Evolutionary conservation across 2,329 filamentous ascomycete genomes (phyloP).

Genomic region (Truncatella angustata): DNA sequence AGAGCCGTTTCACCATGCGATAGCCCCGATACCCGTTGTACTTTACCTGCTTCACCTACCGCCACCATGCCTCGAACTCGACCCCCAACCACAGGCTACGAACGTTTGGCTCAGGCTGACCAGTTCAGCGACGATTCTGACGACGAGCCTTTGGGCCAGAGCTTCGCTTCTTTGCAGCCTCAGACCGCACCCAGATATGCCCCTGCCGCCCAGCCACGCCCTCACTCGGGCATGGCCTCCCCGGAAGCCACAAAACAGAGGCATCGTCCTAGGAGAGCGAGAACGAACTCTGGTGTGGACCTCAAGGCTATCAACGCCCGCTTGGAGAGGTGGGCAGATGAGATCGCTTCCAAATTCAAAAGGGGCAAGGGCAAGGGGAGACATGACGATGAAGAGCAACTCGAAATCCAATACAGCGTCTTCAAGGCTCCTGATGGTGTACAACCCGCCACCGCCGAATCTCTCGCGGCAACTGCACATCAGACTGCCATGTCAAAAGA

Average conservation of each 20-base stretch:
- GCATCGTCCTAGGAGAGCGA: conserved; percentile 45
- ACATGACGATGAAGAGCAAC: conserved; percentile 72
- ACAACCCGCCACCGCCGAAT: conserved; percentile 73
- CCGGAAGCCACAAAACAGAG: conserved; percentile 42
- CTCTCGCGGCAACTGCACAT: conserved; percentile 54
- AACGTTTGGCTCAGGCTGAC: conserved; percentile 80
- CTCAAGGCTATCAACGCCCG: conserved; percentile 97
- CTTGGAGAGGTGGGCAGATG: conserved; percentile 93
- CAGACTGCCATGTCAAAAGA: conserved; percentile 69
- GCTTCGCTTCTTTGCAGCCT: conserved; percentile 52
- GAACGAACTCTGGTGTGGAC: conserved; percentile 85
- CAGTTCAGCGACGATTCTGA: conserved; percentile 72
- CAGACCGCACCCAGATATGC: conserved; percentile 61
- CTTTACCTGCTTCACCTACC: neutral
- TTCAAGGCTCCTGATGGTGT: conserved; percentile 92
- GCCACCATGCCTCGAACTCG: conserved; percentile 62
- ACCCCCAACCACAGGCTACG: conserved; percentile 78
- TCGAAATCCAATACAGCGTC: conserved; percentile 97
- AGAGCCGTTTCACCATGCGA: conserved; percentile 1
- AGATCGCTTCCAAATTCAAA: conserved; percentile 97
- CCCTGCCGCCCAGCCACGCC: conserved; percentile 59
- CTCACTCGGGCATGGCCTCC: conserved; percentile 59
- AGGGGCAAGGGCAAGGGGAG: conserved; percentile 73
- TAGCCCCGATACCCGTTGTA: neutral
- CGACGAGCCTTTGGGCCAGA: conserved; percentile 57